Evolutionary conservation across 2,329 filamentous ascomycete genomes (phyloP).

Genomic region (Sporothrix curviconia): DNA sequence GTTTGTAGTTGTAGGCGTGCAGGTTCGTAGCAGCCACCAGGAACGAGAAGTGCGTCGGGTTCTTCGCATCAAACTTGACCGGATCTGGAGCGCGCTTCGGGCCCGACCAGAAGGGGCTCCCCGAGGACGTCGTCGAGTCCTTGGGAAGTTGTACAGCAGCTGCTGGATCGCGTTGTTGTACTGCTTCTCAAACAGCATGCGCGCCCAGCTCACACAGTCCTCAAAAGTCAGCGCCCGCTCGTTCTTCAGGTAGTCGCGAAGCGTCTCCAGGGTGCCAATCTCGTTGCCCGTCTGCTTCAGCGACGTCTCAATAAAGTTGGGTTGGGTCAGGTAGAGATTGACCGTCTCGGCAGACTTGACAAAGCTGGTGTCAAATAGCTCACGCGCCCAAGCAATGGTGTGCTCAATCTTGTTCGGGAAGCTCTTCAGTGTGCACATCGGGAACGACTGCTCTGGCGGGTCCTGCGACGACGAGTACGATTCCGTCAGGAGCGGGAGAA

Average conservation of each 20-base stretch:
- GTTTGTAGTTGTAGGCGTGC: slow-evolving; percentile 95
- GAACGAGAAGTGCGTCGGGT: slow-evolving; percentile 82
- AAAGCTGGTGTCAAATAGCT: slow-evolving; percentile 90
- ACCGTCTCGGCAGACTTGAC: slow-evolving; percentile 90
- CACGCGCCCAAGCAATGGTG: slow-evolving; percentile 95
- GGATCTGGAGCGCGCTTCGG: slow-evolving; percentile 93
- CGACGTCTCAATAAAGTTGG: slow-evolving; percentile 80
- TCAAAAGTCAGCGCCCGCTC: slow-evolving; percentile 90
- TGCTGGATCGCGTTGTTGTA: slow-evolving; percentile 97
- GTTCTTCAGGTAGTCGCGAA: slow-evolving; percentile 83
- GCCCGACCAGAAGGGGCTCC: slow-evolving; percentile 94
- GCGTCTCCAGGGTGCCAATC: slow-evolving; percentile 84
- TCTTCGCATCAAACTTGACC: slow-evolving; percentile 78
- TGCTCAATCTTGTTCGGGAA: slow-evolving; percentile 99
- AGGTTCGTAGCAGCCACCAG: slow-evolving; percentile 83
- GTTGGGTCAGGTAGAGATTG: slow-evolving; percentile 86
- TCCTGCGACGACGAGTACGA: slow-evolving; percentile 95
- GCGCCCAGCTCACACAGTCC: slow-evolving; percentile 94
- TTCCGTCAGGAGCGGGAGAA: slow-evolving; percentile 84
- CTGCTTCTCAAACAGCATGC: slow-evolving; percentile 88
- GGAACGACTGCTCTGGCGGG: slow-evolving; percentile 96
- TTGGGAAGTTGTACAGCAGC: slow-evolving; percentile 93
- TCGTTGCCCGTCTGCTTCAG: slow-evolving; percentile 92
- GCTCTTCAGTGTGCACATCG: slow-evolving; percentile 94
- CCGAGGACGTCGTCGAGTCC: slow-evolving; percentile 79